Percentiles rank a stretch among this genome's conserved stretches.
Conservation (phyloP, 2,329 filamentous ascomycete genomes). For the Diplodia sapinea region DNA sequence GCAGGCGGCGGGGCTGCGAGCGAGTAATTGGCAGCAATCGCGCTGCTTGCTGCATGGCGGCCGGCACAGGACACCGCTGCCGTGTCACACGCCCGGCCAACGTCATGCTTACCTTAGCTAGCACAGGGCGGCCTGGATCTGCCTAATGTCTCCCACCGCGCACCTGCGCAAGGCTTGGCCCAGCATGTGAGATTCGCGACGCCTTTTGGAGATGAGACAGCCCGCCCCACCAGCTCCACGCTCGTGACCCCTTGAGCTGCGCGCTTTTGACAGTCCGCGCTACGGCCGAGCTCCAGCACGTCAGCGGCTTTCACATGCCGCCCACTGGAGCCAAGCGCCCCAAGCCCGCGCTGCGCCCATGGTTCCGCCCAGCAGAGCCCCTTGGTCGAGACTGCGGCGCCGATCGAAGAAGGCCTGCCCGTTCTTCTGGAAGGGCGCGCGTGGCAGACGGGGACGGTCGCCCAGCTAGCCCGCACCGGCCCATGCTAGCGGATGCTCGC, state of each 20-base stretch:
- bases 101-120: constrained; percentile 23
- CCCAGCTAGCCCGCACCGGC: constrained; percentile 1
- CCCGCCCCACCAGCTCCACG: constrained; percentile 26
- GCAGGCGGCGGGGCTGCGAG: constrained; percentile 17
- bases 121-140: no score
- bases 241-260: constrained; percentile 26
- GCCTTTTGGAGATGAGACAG: constrained; percentile 21
- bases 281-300: constrained; percentile 19
- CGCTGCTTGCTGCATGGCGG: not conserved
- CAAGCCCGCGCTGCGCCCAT: constrained; percentile 7
- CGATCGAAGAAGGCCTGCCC: constrained; percentile 14
- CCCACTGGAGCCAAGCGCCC: constrained; percentile 13
- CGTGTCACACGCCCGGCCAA: constrained; percentile 27
- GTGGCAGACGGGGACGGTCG: not conserved
- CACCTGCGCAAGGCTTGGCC: constrained; percentile 22
- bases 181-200: constrained; percentile 27
- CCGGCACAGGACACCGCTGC: constrained; percentile 8
- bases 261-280: constrained; percentile 16
- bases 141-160: not conserved
- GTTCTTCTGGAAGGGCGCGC: constrained; percentile 22
- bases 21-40: constrained; percentile 16
- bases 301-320: constrained; percentile 26
- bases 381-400: constrained; percentile 13
- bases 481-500: constrained; percentile 18
- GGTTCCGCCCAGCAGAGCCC: constrained; percentile 26